These are phyloP conservation scores for Hypoxylon sp. DNA, from an alignment of 2,329 filamentous ascomycete genomes.

Conservation along the genomic window DNA sequence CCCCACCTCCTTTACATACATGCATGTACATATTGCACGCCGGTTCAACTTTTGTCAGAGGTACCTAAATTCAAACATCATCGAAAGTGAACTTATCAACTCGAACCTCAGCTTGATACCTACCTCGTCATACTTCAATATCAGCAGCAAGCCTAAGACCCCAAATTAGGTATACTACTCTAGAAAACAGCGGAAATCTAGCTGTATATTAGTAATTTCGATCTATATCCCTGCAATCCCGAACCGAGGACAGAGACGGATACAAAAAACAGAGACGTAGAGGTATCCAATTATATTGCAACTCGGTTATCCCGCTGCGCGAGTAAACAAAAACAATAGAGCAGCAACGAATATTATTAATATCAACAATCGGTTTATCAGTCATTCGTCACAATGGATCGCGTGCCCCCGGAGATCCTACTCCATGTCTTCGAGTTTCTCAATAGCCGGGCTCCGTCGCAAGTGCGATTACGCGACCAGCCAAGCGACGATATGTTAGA, in stretches of 20 bases:
- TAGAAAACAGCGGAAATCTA: background rate
- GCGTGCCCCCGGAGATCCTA: constrained; percentile 74
- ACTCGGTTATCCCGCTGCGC: background rate
- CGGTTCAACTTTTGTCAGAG: background rate
- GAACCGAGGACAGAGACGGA: background rate
- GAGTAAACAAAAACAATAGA: background rate
- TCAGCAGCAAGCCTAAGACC: background rate
- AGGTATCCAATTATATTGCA: background rate
- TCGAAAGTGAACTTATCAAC: constrained; percentile 5
- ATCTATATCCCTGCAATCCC: background rate
- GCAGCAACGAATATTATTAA: background rate
- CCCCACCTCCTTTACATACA: constrained; percentile 1
- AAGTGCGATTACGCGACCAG: constrained; percentile 64
- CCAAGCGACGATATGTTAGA: constrained; percentile 62
- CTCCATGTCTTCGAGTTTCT: constrained; percentile 71
- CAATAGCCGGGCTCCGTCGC: constrained; percentile 65
- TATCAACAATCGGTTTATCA: background rate
- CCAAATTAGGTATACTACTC: background rate
- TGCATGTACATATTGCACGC: no score
- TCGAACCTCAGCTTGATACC: constrained; percentile 6
- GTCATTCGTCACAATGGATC: constrained; percentile 46
- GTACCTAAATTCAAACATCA: constrained; percentile 10
- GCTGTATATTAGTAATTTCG: background rate
- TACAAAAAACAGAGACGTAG: no score
- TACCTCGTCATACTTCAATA: constrained; percentile 1